Conservation (phyloP, 495 filamentous ascomycete genomes). For the Penicillium canescens region DNA sequence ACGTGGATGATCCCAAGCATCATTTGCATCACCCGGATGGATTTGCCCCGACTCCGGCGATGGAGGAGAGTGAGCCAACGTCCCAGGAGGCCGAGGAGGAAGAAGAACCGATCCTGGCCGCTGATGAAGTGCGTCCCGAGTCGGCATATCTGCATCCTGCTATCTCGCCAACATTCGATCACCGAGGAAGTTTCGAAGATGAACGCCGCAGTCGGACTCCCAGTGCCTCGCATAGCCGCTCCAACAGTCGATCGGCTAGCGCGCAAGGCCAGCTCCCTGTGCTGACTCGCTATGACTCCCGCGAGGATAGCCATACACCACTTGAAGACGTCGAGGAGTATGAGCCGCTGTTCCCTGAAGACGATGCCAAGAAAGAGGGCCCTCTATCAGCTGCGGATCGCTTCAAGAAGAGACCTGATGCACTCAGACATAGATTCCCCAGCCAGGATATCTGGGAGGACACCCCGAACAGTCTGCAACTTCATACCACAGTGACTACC, state of each 20-base stretch:
- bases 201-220: constrained; percentile 52
- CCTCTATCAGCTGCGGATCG: constrained; percentile 58
- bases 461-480: constrained; percentile 81
- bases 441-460: constrained; percentile 98
- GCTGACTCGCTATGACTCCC: constrained; percentile 51
- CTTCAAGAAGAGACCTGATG: constrained; percentile 60
- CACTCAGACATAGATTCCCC: constrained; percentile 76
- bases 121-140: constrained; percentile 87
- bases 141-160: constrained; percentile 69
- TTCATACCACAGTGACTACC: constrained; percentile 80
- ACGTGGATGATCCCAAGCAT: constrained; percentile 71
- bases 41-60: constrained; percentile 42
- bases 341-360: constrained; percentile 91
- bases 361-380: constrained; percentile 60
- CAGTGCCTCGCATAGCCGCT: constrained; percentile 62
- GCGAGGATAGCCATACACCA: constrained; percentile 62
- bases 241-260: constrained; percentile 71
- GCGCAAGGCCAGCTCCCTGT: constrained; percentile 48
- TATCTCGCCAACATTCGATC: constrained; percentile 65
- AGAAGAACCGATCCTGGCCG: constrained; percentile 81
- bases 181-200: constrained; percentile 60
- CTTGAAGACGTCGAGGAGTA: constrained; percentile 92
- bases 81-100: constrained; percentile 30
- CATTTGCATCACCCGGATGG: constrained; percentile 63
- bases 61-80: constrained; percentile 12